Base-by-base conservation (phyloP, 306 rosid species). In the Acacia crassicarpa region DNA sequence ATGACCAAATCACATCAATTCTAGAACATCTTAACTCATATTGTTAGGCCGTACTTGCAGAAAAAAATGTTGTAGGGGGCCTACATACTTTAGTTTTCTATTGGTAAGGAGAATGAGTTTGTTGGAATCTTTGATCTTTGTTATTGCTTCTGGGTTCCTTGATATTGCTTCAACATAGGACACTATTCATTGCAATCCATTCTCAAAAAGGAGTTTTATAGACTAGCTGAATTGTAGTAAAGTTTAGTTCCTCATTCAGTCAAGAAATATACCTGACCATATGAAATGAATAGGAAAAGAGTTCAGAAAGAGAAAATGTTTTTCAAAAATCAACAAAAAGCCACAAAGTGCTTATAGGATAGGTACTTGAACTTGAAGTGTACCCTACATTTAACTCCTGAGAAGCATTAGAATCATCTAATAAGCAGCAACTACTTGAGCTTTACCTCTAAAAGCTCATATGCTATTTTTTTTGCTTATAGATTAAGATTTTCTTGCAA, bases 171-270 rank as follows among this genome's bases (percentile, higher is more conserved):
- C 90, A 32, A 91, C 90, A 82, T 95, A 97, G 0, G 97, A 93
- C 22, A 95, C 99, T 83, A 95, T 90, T 58, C 99, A 98, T 11
- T 92, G 89, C 53, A 93, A 88, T 27, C 92, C 97, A 76, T 94
- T 97, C 83, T 91, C 97, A 85, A 90, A 67, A 79, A 92, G 86
- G 51, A 96, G 78, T 76, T 96, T 92, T 32, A 91, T 30, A 20
- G 99, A 98, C 80, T 92, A 97, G 69, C 93, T 62, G 71, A 91
- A 75, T 93, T 98, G 51, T 91, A 76, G 81, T 83, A 95, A 23
- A 88, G n/a, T 79, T 92, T 89, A 27, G 77, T 84, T 20, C 99
- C 98, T 35, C 99, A 98, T 68, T 95, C 91, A 13, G 99, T 93
- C 88, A 95, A 89, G 89, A 93, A 95, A 78, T 80, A 95, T 16